These are phyloP conservation scores for Aspergillus clavatus DNA, from an alignment of 2,329 filamentous ascomycete species.

Conservation along the genomic window DNA sequence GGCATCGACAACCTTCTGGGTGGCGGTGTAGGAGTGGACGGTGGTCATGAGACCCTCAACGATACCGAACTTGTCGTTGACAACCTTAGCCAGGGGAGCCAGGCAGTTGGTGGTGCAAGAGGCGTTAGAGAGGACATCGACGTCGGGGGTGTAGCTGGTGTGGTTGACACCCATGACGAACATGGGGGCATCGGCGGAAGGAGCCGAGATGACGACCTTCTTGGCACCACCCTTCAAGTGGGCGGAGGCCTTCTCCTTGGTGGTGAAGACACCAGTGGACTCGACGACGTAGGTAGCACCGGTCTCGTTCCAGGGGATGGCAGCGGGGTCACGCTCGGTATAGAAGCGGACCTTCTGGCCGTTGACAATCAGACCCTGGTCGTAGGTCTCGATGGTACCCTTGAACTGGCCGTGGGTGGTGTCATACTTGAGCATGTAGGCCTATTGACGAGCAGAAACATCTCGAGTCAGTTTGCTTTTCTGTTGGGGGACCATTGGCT, in stretches of 20 bases:
- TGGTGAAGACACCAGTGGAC: slow-evolving; percentile 99
- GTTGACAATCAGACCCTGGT: slow-evolving; percentile 75
- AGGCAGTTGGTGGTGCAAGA: slow-evolving; percentile 99
- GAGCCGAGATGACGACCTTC: slow-evolving; percentile 75
- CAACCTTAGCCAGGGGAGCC: slow-evolving; percentile 97
- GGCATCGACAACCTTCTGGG: slow-evolving; percentile 98
- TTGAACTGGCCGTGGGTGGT: slow-evolving; percentile 96
- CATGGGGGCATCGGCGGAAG: slow-evolving; percentile 81
- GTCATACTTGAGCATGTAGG: slow-evolving; percentile 99
- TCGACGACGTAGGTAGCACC: slow-evolving; percentile 93
- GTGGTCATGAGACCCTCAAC: slow-evolving; percentile 99
- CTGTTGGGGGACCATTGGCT: too few species aligned
- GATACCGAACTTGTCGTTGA: slow-evolving; percentile 97
- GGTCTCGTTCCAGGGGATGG: slow-evolving; percentile 84
- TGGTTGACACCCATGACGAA: slow-evolving; percentile 99
- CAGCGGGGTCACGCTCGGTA: slow-evolving; percentile 80
- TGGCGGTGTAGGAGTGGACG: slow-evolving; percentile 98
- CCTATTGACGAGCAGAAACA: slow-evolving; percentile 49
- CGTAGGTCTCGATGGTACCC: slow-evolving; percentile 72
- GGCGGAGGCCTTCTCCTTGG: slow-evolving; percentile 87
- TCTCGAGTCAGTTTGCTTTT: too few species aligned
- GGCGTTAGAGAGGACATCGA: slow-evolving; percentile 96
- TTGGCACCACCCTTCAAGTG: slow-evolving; percentile 97
- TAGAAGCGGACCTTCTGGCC: slow-evolving; percentile 95
- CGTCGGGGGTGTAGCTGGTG: slow-evolving; percentile 82